Base-by-base conservation (phyloP, 352 stramenopile species). In the Globisporangium mamillatum region DNA sequence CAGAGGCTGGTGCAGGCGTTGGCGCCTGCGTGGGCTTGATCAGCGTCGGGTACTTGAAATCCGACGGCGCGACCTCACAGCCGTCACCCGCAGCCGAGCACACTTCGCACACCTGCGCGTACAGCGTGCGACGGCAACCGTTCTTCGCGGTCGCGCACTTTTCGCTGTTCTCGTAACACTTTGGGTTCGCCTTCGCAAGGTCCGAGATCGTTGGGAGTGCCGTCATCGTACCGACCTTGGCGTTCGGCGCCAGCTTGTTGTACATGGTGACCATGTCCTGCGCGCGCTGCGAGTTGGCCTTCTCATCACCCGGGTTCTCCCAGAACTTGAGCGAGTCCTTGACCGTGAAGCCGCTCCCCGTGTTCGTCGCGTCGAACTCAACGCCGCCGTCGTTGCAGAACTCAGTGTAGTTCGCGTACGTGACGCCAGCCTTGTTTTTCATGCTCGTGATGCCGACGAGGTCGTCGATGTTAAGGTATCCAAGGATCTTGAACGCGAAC, bases 161-260 rank as follows among this genome's bases (percentile, higher is more conserved):
- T 0, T 73, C 65, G 14, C 41, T 78, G 77, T 89, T 93, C 59
- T 84, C 64, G 69, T 91, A 90, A 72, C 86, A 94, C 52, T 76
- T 68, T 10, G 85, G 85, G 71, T 93, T 93, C 16, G 48, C 53
- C 1, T 64, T 70, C 10, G 67, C 75, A 29, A 93, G 76, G 54
- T 57, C 38, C 0, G 66, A 60, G 36, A 90, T 58, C 3, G 60
- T 64, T 14, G 85, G 83, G 8, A 93, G 78, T 25, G 78, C 41
- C 34, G 54, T 63, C 74, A 91, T 91, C 63, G 74, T 75, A 44
- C 68, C 60, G 9, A 66, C 71, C 14, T 60, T 81, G 71, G 48
- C 67, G 71, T 50, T 69, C 41, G 70, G 57, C 16, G 66, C 70
- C 20, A 76, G 44, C 55, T 83, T 60, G 70, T 91, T 91, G 74